phyloP scores from a whole-genome alignment of 1,284 basidiomycete species.

The Moniliophthora roreri region DNA sequence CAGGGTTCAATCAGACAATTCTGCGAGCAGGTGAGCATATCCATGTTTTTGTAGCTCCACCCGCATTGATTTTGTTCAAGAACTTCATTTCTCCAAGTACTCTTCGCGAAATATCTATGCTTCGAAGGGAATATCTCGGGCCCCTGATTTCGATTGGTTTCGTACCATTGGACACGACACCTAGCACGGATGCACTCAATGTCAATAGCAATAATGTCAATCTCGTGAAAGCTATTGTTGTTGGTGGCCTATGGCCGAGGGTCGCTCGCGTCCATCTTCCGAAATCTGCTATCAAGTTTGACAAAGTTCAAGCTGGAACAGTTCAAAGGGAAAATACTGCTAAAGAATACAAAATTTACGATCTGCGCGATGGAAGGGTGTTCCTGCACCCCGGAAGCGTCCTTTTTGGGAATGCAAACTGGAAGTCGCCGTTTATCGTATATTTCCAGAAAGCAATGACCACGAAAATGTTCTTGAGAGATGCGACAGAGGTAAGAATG shows the following conservation, averaged over 20 bases:
- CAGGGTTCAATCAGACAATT: conserved; percentile 57
- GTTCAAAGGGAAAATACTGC: conserved; percentile 82
- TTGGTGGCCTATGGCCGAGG: conserved; percentile 83
- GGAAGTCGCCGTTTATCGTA: conserved; percentile 78
- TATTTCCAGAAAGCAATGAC: conserved; percentile 86
- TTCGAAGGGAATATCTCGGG: conserved; percentile 77
- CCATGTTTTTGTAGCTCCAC: not conserved
- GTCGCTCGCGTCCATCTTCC: conserved; percentile 79
- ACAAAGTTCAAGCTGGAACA: conserved; percentile 78
- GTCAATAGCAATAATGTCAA: conserved; percentile 65
- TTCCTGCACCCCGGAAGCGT: conserved; percentile 88
- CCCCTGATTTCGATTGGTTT: conserved; percentile 79
- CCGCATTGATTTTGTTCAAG: conserved; percentile 32
- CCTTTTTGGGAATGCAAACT: conserved; percentile 72
- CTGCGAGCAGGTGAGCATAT: conserved; percentile 69
- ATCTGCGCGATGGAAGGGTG: conserved; percentile 58
- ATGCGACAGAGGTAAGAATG: conserved; percentile 77
- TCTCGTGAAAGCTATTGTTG: conserved; percentile 78
- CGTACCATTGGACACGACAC: conserved; percentile 44
- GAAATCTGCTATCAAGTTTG: conserved; percentile 73
- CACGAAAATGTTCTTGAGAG: conserved; percentile 85
- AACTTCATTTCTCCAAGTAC: conserved; percentile 82
- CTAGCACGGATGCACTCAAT: conserved; percentile 51
- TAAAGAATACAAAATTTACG: conserved; percentile 80
- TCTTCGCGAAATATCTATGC: conserved; percentile 79